Conservation (phyloP, 192 early-diverging fungal species). For the Coemansia sp. region DNA sequence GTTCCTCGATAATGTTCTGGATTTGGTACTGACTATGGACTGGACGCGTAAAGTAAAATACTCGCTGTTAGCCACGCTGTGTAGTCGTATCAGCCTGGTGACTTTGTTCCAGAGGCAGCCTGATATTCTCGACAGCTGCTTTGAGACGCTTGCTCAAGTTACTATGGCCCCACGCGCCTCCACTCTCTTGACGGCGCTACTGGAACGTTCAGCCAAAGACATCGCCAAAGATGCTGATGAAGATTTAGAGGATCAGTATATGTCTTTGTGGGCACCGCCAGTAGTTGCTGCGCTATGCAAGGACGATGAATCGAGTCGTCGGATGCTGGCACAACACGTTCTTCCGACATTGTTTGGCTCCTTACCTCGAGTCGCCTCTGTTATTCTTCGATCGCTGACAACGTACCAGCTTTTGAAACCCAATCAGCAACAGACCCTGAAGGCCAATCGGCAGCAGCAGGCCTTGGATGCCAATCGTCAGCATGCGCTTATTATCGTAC, state of each 20-base stretch:
- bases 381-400: conserved; percentile 25
- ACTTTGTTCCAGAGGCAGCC: conserved; percentile 61
- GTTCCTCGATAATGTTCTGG: conserved; percentile 65
- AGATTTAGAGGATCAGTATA: conserved; percentile 24
- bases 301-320: conserved; percentile 49
- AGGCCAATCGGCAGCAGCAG: conserved; percentile 23
- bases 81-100: conserved; percentile 47
- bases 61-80: conserved; percentile 69
- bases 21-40: conserved; percentile 72
- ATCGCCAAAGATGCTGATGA: neutral
- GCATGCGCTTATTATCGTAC: conserved; percentile 56
- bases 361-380: conserved; percentile 27
- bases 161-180: conserved; percentile 59
- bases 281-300: conserved; percentile 41
- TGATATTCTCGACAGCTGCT: conserved; percentile 64
- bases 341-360: conserved; percentile 27
- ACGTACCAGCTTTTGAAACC: neutral
- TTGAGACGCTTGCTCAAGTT: conserved; percentile 63
- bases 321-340: conserved; percentile 46
- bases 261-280: conserved; percentile 30
- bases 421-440: neutral
- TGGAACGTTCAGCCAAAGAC: conserved; percentile 32
- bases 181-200: conserved; percentile 46
- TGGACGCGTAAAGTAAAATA: conserved; percentile 85
- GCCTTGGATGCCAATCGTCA: conserved; percentile 32